Conservation (phyloP, 495 filamentous ascomycete species). For the Elasticomyces elasticus region DNA sequence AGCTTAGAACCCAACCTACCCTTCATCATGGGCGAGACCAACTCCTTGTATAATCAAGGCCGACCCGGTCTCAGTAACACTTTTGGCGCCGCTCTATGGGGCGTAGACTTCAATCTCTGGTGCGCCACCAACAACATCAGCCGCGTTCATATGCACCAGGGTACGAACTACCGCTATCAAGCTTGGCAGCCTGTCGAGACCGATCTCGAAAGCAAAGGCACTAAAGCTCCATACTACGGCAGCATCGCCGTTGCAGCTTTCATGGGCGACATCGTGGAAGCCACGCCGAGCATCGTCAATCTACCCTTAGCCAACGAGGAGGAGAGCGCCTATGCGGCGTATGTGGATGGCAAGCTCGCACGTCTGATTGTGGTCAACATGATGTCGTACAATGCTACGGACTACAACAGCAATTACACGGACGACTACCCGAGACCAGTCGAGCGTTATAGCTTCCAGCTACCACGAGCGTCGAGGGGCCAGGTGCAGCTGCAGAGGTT, state of each 20-base stretch:
- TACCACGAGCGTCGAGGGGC: constrained; percentile 24
- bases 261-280: constrained; percentile 34
- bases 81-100: constrained; percentile 64
- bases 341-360: constrained; percentile 36
- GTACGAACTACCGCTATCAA: constrained; percentile 51
- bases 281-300: constrained; percentile 31
- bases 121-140: constrained; percentile 47
- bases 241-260: constrained; percentile 50
- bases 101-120: constrained; percentile 54
- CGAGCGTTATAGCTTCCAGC: constrained; percentile 39
- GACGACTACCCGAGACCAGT: constrained; percentile 26
- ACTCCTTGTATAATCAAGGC: constrained; percentile 56
- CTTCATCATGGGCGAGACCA: constrained; percentile 57
- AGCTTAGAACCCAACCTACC: constrained; percentile 37
- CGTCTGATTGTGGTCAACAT: constrained; percentile 52
- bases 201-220: constrained; percentile 43
- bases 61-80: constrained; percentile 53
- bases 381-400: constrained; percentile 49
- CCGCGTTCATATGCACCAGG: constrained; percentile 58
- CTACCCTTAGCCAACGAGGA: constrained; percentile 36
- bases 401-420: constrained; percentile 15
- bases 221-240: constrained; percentile 59
- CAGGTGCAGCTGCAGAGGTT: constrained; percentile 39
- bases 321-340: constrained; percentile 52
- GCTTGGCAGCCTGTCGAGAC: constrained; percentile 53